Conservation (phyloP, 2,329 filamentous ascomycete genomes). For the Juglanconis sp. region DNA sequence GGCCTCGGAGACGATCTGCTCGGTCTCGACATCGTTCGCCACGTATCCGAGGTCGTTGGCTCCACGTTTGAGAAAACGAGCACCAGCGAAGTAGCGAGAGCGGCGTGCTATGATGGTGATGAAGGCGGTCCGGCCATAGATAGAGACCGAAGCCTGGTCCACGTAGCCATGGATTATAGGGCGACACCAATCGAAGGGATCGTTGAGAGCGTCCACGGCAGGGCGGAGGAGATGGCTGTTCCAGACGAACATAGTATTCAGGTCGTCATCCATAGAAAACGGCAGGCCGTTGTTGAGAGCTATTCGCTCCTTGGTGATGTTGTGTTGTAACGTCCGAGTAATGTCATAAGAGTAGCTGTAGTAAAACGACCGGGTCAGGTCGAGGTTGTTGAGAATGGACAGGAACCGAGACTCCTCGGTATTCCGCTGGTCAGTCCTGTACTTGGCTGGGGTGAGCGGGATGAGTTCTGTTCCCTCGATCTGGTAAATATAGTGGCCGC, state of each 20-base stretch:
- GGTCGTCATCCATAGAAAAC: conserved; percentile 59
- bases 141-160: conserved; percentile 78
- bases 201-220: conserved; percentile 65
- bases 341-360: conserved; percentile 99
- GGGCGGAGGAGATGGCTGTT: conserved; percentile 86
- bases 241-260: conserved; percentile 98
- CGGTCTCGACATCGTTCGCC: conserved; percentile 97
- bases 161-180: conserved; percentile 96
- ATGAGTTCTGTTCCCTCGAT: conserved; percentile 91
- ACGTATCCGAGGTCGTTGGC: conserved; percentile 94
- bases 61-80: conserved; percentile 88
- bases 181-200: conserved; percentile 92
- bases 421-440: conserved; percentile 74
- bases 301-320: conserved; percentile 77
- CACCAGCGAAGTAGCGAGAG: conserved; percentile 90
- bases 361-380: conserved; percentile 89
- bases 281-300: conserved; percentile 63
- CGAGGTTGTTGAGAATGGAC: conserved; percentile 83
- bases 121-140: conserved; percentile 86
- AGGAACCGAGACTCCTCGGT: conserved; percentile 88
- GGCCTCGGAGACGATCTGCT: conserved; percentile 95
- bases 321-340: conserved; percentile 86
- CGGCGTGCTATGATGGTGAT: conserved; percentile 91
- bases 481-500: conserved; percentile 93
- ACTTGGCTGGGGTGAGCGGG: conserved; percentile 73